phyloP scores from a whole-genome alignment of 345 rosid genomes.

The Lumnitzera racemosa region DNA sequence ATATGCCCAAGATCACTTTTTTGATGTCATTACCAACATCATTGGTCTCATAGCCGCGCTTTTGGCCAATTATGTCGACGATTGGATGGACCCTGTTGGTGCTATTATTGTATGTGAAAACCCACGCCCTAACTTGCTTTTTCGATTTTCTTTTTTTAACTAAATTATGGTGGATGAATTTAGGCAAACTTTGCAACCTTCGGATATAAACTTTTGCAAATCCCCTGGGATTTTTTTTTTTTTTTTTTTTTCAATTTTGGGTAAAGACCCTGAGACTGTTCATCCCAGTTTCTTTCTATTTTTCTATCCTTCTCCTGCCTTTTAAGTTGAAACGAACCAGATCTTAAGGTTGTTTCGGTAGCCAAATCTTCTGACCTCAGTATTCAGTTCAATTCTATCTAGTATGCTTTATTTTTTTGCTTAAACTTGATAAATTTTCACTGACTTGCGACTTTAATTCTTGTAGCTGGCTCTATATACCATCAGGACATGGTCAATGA shows the following conservation, averaged over 20 bases:
- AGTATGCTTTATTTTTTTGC: no score
- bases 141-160: background rate
- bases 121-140: conserved; percentile 1
- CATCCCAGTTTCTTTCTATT: no score
- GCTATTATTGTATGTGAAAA: conserved; percentile 76
- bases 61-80: conserved; percentile 72
- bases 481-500: conserved; percentile 96
- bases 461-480: conserved; percentile 91
- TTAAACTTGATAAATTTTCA: background rate
- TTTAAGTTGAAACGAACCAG: background rate
- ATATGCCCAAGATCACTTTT: conserved; percentile 97
- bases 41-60: conserved; percentile 93
- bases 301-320: no score
- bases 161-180: no score
- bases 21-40: conserved; percentile 86
- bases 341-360: background rate
- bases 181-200: no score
- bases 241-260: no score
- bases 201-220: no score
- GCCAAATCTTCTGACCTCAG: conserved; percentile 1
- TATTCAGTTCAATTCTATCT: no score
- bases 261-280: no score
- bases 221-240: no score
- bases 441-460: conserved; percentile 3
- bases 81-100: conserved; percentile 95